phyloP scores from a whole-genome alignment of 257 asterid species.

The Euphrasia confusa region DNA sequence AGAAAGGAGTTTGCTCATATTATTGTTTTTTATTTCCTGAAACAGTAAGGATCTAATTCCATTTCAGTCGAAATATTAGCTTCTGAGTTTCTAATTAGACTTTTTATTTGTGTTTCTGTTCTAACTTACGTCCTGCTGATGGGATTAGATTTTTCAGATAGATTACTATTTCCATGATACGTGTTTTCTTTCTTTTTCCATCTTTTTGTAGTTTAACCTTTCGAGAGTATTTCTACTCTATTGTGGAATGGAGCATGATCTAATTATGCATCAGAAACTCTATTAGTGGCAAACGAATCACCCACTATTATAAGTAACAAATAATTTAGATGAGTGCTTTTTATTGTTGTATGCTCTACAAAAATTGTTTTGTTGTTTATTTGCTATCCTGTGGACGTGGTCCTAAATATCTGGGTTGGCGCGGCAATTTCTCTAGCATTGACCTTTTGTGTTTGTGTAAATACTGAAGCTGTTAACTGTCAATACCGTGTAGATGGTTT shows the following conservation, averaged over 20 bases:
- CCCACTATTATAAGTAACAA: not conserved
- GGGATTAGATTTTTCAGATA: slow-evolving; percentile 5
- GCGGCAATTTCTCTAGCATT: not conserved
- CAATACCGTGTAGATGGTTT: slow-evolving; percentile 54
- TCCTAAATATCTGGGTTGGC: slow-evolving; percentile 13
- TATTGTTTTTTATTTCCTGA: not conserved
- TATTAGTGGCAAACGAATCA: not conserved
- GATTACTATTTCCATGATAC: slow-evolving; percentile 3
- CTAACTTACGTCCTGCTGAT: slow-evolving; percentile 9
- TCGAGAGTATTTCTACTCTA: not conserved
- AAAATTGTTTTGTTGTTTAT: not conserved
- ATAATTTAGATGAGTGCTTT: not conserved
- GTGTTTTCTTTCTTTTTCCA: not conserved
- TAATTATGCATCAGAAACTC: slow-evolving; percentile 14
- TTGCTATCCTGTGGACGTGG: slow-evolving; percentile 2
- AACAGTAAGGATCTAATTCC: slow-evolving; percentile 1
- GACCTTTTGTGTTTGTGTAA: slow-evolving; percentile 1
- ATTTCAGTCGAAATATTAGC: not conserved
- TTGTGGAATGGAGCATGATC: slow-evolving; percentile 14
- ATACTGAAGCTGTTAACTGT: slow-evolving; percentile 21
- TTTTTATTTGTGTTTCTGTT: not conserved
- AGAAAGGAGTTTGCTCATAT: not conserved
- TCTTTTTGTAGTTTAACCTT: not conserved
- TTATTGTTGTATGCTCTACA: not conserved
- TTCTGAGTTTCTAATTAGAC: not conserved